Base-by-base conservation (phyloP, 164 flowering plant species). In the Protea cynaroides region DNA sequence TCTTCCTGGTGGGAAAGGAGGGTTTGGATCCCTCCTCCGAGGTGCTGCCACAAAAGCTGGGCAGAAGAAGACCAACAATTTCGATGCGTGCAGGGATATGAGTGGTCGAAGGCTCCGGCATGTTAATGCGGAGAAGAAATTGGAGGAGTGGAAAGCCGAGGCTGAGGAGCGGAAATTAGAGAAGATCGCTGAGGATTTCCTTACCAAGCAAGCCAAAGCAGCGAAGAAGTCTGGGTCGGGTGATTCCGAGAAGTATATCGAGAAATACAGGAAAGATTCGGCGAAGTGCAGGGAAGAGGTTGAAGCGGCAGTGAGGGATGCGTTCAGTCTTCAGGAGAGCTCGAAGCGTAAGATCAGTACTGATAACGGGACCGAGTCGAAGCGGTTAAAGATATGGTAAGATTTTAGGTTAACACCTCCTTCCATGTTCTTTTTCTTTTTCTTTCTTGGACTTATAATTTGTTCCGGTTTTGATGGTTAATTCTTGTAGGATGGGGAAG, bases 21-120 rank as follows among this genome's bases (percentile, higher is more conserved):
- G 99, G 40, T 95, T 95, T 58, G 99, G 99, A 1, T 95, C 97
- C 1, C 86, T 95, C 13, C 82, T 95, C 18, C 80, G 97, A 10
- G 99, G 97, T 1, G 96, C 97, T 10, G 99, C 88, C 25, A 88
- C 99, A 11, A 95, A 94, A 71, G 96, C 96, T 7, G 97, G 99
- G 8, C 99, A 95, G 80, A 94, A 91, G 80, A 95, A 95, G 82
- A 95, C 97, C 13, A 90, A 87, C 71, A 95, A 95, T 64, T 89
- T 89, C 71, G 97, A 95, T 64, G 99, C 99, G 15, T 95, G 99
- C 50, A 72, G 97, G 38, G 99, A 94, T 68, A 94, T 94, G 97
- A 91, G 91, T 61, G 99, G 99, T 11, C 74, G 96, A 69, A 80
- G 99, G 74, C 69, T 94, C 62, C 70, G 96, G 65, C 96, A 95